These are phyloP conservation scores for Obba rivulosa DNA, from an alignment of 768 basidiomycete species.

Conservation along the genomic window DNA sequence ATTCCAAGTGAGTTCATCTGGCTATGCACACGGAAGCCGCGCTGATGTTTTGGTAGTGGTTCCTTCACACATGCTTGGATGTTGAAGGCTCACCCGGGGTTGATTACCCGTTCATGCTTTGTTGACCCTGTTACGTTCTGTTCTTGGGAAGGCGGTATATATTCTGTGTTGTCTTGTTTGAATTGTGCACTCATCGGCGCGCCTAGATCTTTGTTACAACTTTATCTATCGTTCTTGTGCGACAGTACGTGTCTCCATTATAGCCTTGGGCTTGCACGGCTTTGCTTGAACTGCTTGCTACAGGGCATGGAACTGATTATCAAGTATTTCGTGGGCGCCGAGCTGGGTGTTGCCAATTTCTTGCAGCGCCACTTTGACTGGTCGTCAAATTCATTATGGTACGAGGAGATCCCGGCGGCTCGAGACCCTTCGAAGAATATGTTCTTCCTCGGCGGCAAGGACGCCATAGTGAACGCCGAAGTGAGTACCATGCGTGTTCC, in stretches of 20 bases:
- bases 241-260: constrained; percentile 41
- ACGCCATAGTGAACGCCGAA: constrained; percentile 70
- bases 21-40: not conserved
- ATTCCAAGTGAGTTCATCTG: constrained; percentile 67
- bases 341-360: constrained; percentile 83
- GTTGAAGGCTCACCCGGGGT: constrained; percentile 67
- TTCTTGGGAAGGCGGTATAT: constrained; percentile 88
- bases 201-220: constrained; percentile 80
- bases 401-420: constrained; percentile 83
- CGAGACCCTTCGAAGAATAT: constrained; percentile 58
- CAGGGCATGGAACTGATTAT: constrained; percentile 77
- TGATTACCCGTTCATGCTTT: constrained; percentile 76
- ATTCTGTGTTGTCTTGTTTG: not conserved
- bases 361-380: constrained; percentile 82
- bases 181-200: not conserved
- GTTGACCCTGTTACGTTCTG: constrained; percentile 90
- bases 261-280: not conserved
- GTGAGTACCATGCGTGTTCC: constrained; percentile 31
- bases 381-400: constrained; percentile 85
- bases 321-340: constrained; percentile 83
- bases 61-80: constrained; percentile 88
- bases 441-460: constrained; percentile 80
- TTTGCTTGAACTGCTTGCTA: constrained; percentile 6
- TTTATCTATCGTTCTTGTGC: constrained; percentile 73
- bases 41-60: constrained; percentile 40